Base-by-base conservation (phyloP, 768 basidiomycete genomes). In the Roridomyces roridus region DNA sequence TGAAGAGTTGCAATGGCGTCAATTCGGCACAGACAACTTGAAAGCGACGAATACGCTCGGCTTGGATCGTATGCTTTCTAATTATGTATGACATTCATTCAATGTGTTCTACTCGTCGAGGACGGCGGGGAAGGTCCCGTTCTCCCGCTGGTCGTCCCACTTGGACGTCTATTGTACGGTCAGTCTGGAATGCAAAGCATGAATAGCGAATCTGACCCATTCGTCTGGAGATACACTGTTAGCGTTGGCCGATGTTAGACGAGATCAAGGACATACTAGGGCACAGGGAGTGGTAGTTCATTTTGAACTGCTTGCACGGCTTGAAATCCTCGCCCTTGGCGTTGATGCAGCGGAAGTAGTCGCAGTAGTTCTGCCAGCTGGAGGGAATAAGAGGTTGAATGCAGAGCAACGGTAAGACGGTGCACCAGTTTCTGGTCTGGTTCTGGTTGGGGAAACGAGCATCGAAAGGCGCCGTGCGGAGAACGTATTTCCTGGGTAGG, bases 281-380 rank as follows among this genome's bases (percentile, higher is more conserved):
- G 79, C 97, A 99, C 57, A 98, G 86, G 37, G 96, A 94, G 80
- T 94, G 84, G 82, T 94, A 99, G 25, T 92, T 92, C 73, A 87
- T 85, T 80, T 91, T 92, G 87, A 99, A 99, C 75, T 97, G 96
- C 80, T 94, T 94, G 89, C 97, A 98, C 2, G 97, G 95, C n/a
- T 89, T 87, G 72, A 88, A 98, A 57, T 98, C 97, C 65, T 99
- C 97, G 65, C 97, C 97, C 79, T 97, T 98, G 66, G 96, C 96
- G 66, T 91, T 75, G 66, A 98, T 77, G 75, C 97, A 99, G 75
- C 96, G 96, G 87, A 96, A 94, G 83, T 97, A 98, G 77, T 99
- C 97, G 59, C 91, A 90, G 74, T 96, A 98, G 80, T 96, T 95
- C 79, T 96, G 94, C 85, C 86, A 91, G 77, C 91, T 92, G 64